Evolutionary conservation across 1,284 basidiomycete genomes (phyloP), one percentile per base, ranked within the genome.

Genomic region (Volvariella volvacea): DNA sequence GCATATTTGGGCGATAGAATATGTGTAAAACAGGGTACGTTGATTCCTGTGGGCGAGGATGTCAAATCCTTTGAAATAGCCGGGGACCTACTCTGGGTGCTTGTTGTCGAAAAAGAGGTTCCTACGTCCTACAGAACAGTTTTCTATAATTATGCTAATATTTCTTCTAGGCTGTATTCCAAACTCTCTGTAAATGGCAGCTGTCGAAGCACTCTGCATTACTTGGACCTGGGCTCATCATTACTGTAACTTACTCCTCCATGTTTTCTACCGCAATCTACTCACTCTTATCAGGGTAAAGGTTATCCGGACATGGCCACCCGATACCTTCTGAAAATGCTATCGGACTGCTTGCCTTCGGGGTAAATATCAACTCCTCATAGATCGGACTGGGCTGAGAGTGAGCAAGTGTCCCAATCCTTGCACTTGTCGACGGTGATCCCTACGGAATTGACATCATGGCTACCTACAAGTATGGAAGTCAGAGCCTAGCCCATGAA

Each of bases 281-380:
- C n/a, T 36, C 39, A 22, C 33, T 15, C 17, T 33, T 31, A 37
- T 12, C 53, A 93, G 91, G 93, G 93, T 2, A 95, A 95, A 63
- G 93, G 93, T 1, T 96, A 94, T 62, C 92, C 93, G 0, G 93
- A 96, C 56, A 61, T 95, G 1, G 83, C 91, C 1, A 94, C 93
- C 1, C 76, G 91, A 7, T 82, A 92, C 51, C 70, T 96, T 3
- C 74, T 92, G 38, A 79, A 80, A 46, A 76, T 74, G 1, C 67
- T 95, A 1, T 77, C 83, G 1, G 73, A 81, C 42, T 74, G 74
- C 33, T 72, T 90, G 20, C 83, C 86, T 9, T 41, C 37, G 31
- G 31, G 10, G 16, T 46, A 43, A 43, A 17, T 47, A 25, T 6
- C 41, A 22, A n/a, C n/a, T n/a, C 6, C 37, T 9, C 8, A 10